Percentiles rank a stretch among this genome's conserved stretches.
Evolutionary conservation across 768 basidiomycete species (phyloP).

Genomic region (Lactarius akahatsu): DNA sequence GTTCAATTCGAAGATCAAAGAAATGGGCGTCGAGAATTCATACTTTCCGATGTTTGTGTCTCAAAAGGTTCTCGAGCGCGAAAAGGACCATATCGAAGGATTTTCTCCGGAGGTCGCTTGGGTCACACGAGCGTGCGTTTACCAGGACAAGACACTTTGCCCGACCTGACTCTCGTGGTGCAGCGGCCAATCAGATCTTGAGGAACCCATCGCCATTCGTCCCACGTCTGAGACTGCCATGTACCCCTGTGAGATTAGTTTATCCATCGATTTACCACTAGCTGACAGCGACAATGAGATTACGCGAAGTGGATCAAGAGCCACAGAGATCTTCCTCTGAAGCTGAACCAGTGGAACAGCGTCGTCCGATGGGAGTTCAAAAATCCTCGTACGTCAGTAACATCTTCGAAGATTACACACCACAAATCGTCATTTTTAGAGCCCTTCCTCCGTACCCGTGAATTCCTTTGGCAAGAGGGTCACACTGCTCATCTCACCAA

Average conservation of each 20-base stretch:
- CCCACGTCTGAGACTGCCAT: constrained; percentile 99
- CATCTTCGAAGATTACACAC: neutral
- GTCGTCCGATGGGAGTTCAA: constrained; percentile 99
- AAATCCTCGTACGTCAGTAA: constrained; percentile 72
- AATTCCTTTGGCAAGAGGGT: constrained; percentile 99
- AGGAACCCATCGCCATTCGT: constrained; percentile 96
- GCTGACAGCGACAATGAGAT: constrained; percentile 47
- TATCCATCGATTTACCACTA: neutral
- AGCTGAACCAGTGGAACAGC: constrained; percentile 98
- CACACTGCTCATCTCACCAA: constrained; percentile 94
- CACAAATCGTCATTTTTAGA: constrained; percentile 45
- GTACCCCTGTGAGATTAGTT: constrained; percentile 81
- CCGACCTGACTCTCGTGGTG: constrained; percentile 9
- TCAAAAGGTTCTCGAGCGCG: constrained; percentile 85
- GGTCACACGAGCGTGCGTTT: constrained; percentile 91
- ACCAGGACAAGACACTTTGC: neutral
- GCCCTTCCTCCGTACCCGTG: constrained; percentile 97
- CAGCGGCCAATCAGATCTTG: constrained; percentile 89
- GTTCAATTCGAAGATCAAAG: constrained; percentile 92
- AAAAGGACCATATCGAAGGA: constrained; percentile 98
- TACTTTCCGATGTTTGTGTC: constrained; percentile 99
- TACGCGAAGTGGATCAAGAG: constrained; percentile 99
- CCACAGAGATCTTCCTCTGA: constrained; percentile 94
- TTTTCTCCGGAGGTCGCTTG: constrained; percentile 99
- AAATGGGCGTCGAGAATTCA: constrained; percentile 92